phyloP scores from a whole-genome alignment of 495 filamentous ascomycete genomes.

The Penicillium simplicissimum region DNA sequence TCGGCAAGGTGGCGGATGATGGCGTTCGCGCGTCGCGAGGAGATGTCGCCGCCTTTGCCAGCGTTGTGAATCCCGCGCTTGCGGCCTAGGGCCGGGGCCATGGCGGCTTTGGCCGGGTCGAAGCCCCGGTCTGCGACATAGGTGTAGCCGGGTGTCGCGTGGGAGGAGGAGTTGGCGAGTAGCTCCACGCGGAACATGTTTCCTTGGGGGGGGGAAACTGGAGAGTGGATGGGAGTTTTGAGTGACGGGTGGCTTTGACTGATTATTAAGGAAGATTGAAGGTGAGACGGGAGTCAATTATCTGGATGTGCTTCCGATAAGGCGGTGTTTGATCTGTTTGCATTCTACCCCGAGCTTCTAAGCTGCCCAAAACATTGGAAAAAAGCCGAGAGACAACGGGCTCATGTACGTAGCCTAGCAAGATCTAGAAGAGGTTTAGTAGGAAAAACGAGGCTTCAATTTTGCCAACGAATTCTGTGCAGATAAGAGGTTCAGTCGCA shows the following conservation, averaged over 20 bases:
- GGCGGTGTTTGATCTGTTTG: conserved; percentile 36
- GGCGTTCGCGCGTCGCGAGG: conserved; percentile 73
- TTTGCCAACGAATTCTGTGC: no score
- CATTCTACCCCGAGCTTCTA: conserved; percentile 7
- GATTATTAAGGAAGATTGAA: not conserved
- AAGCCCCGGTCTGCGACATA: conserved; percentile 78
- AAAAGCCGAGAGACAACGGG: not conserved
- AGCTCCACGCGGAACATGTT: conserved; percentile 70
- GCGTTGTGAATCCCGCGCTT: conserved; percentile 63
- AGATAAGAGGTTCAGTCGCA: no score
- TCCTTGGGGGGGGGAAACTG: not conserved
- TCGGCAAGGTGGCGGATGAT: conserved; percentile 74
- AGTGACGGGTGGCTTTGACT: not conserved
- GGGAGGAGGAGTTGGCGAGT: conserved; percentile 65
- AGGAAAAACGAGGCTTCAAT: no score
- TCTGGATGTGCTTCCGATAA: conserved; percentile 10
- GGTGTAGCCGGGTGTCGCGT: conserved; percentile 78
- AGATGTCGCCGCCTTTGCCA: conserved; percentile 57
- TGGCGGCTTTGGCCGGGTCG: conserved; percentile 59
- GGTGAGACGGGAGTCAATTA: conserved; percentile 5
- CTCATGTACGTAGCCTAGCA: not conserved
- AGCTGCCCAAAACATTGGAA: not conserved
- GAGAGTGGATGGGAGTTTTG: not conserved
- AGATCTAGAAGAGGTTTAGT: not conserved
- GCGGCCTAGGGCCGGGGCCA: conserved; percentile 58